These are phyloP conservation scores for Parafenestella ontariensis DNA, from an alignment of 2,329 filamentous ascomycete genomes.

Conservation along the genomic window DNA sequence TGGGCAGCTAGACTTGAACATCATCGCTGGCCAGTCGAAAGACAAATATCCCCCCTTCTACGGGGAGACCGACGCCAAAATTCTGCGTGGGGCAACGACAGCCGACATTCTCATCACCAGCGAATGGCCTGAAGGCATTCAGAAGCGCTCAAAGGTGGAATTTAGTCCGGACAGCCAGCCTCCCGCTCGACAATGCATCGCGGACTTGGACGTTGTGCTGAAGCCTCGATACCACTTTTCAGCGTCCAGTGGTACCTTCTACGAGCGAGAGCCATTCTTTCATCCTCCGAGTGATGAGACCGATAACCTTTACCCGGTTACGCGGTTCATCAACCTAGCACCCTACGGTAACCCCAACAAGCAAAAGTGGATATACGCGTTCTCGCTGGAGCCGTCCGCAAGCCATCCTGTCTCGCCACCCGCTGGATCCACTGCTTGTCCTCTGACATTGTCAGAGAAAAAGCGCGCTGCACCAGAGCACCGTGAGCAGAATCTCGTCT, in stretches of 20 bases:
- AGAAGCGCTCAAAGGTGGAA: constrained; percentile 69
- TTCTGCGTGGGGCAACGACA: constrained; percentile 75
- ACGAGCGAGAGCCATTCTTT: constrained; percentile 92
- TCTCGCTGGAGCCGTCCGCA: constrained; percentile 67
- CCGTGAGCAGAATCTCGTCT: constrained; percentile 47
- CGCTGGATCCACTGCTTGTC: constrained; percentile 75
- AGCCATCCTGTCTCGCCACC: constrained; percentile 69
- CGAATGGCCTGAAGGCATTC: constrained; percentile 81
- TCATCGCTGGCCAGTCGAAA: constrained; percentile 68
- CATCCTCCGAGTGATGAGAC: constrained; percentile 62
- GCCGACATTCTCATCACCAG: constrained; percentile 88
- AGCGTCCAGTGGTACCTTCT: constrained; percentile 73
- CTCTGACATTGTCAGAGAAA: constrained; percentile 65
- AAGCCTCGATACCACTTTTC: constrained; percentile 95
- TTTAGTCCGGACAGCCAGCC: constrained; percentile 64
- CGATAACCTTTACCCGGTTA: constrained; percentile 66
- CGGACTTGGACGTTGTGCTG: constrained; percentile 77
- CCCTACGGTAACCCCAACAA: constrained; percentile 77
- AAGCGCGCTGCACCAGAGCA: constrained; percentile 62
- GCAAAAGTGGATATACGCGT: constrained; percentile 80
- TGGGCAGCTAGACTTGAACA: constrained; percentile 70
- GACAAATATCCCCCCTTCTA: constrained; percentile 81
- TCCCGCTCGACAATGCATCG: constrained; percentile 69
- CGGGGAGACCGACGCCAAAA: constrained; percentile 76
- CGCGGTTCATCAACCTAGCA: constrained; percentile 90